Percentiles rank a stretch among this genome's conserved stretches.
These are phyloP conservation scores for Eurotiales sp. DNA, from an alignment of 2,329 filamentous ascomycete genomes.

Conservation along the genomic window DNA sequence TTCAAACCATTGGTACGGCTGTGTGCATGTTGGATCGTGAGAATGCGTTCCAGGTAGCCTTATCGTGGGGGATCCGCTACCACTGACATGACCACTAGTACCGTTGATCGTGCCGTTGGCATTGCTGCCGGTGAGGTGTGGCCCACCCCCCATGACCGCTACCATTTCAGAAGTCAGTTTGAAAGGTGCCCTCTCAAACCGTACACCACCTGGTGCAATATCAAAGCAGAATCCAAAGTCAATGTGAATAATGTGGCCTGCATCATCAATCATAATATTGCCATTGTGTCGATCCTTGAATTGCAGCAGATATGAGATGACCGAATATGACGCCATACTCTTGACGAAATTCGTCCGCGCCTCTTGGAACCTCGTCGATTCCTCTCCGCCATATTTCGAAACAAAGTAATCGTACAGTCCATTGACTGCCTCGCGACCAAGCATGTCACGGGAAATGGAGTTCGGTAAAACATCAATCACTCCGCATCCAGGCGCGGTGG, in stretches of 20 bases:
- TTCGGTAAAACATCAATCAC: constrained; percentile 98
- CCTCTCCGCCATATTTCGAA: constrained; percentile 94
- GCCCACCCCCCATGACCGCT: constrained; percentile 90
- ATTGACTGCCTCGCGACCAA: constrained; percentile 95
- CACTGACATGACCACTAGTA: background rate
- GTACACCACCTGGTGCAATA: constrained; percentile 92
- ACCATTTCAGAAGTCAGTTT: constrained; percentile 98
- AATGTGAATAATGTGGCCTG: constrained; percentile 95
- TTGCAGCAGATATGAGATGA: constrained; percentile 93
- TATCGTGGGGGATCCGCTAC: constrained; percentile 10
- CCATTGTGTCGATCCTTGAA: constrained; percentile 99
- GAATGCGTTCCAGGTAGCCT: constrained; percentile 30
- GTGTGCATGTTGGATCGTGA: constrained; percentile 60
- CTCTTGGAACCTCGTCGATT: constrained; percentile 90
- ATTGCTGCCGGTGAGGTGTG: constrained; percentile 24
- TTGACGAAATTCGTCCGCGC: constrained; percentile 98
- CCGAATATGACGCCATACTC: constrained; percentile 96
- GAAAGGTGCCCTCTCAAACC: constrained; percentile 96
- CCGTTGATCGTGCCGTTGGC: constrained; percentile 14
- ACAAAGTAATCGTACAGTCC: constrained; percentile 98
- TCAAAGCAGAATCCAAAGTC: constrained; percentile 99
- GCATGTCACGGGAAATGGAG: constrained; percentile 97
- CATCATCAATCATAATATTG: constrained; percentile 99
- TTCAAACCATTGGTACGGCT: constrained; percentile 93
- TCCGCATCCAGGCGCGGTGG: constrained; percentile 93